These are phyloP conservation scores for Trypanosoma lewisi DNA, from an alignment of 208 protist species.

Conservation along the genomic window DNA sequence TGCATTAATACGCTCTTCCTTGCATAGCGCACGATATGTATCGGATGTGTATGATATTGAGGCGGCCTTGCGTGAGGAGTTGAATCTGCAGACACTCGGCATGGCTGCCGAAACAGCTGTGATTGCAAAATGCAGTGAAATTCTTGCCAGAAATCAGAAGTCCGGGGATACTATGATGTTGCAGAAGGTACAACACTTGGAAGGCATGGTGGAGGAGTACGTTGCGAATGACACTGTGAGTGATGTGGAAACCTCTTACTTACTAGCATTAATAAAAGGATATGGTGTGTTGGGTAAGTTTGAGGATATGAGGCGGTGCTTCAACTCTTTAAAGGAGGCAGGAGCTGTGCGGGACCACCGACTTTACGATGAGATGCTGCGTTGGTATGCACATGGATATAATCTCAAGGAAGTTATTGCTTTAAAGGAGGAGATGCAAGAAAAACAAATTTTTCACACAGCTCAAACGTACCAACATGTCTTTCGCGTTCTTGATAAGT, in stretches of 20 bases:
- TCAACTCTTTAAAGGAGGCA: constrained; percentile 48
- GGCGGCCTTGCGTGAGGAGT: constrained; percentile 35
- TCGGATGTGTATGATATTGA: constrained; percentile 70
- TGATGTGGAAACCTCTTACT: constrained; percentile 61
- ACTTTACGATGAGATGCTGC: constrained; percentile 88
- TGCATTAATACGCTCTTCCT: constrained; percentile 34
- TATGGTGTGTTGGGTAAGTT: constrained; percentile 78
- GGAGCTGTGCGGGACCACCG: constrained; percentile 62
- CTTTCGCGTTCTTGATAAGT: constrained; percentile 85
- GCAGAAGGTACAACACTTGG: constrained; percentile 70
- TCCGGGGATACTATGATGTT: constrained; percentile 75
- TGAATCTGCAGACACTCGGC: constrained; percentile 46
- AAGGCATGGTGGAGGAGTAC: constrained; percentile 53
- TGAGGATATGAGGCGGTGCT: constrained; percentile 75
- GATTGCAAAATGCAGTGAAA: constrained; percentile 74
- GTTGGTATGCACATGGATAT: constrained; percentile 81
- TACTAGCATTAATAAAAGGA: constrained; percentile 73
- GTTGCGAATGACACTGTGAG: constrained; percentile 59
- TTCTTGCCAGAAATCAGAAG: constrained; percentile 50
- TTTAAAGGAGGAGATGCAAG: constrained; percentile 88
- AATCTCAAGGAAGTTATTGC: constrained; percentile 88
- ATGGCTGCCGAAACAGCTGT: constrained; percentile 71
- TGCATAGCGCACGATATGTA: constrained; percentile 32
- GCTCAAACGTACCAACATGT: constrained; percentile 79
- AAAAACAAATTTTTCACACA: constrained; percentile 73